A percentile compares a stretch with the other conserved stretches of the same genome.
Conservation (phyloP, 108 stramenopile species). For the Nannochloropsis gaditana region DNA sequence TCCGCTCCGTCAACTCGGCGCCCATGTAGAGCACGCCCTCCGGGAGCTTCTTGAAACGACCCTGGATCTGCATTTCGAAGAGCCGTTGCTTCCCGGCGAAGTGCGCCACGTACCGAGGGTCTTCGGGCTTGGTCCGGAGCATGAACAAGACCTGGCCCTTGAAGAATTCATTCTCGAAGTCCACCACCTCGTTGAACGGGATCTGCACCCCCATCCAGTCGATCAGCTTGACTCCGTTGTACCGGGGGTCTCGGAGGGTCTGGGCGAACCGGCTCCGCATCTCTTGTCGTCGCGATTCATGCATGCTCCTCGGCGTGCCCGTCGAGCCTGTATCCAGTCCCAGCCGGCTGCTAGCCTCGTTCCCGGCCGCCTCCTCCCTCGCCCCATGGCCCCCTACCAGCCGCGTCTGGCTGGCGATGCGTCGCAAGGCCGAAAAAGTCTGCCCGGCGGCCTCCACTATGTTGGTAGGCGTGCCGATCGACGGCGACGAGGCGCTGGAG, state of each 20-base stretch:
- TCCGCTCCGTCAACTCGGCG: slow-evolving; percentile 68
- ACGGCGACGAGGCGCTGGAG: background rate
- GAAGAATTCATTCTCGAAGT: slow-evolving; percentile 69
- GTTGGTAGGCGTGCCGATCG: background rate
- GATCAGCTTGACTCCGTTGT: slow-evolving; percentile 15
- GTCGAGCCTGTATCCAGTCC: background rate
- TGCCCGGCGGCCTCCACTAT: slow-evolving; percentile 6
- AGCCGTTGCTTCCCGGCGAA: slow-evolving; percentile 68
- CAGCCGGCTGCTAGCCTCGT: background rate
- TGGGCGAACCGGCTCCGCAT: background rate
- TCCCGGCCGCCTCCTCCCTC: background rate
- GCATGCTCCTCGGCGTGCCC: background rate
- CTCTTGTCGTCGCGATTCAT: background rate
- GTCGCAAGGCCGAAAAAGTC: background rate
- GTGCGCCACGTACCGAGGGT: slow-evolving; percentile 61
- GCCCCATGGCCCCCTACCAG: slow-evolving; percentile 4
- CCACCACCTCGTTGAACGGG: slow-evolving; percentile 29
- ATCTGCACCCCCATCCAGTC: slow-evolving; percentile 19
- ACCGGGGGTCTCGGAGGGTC: background rate
- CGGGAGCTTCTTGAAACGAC: slow-evolving; percentile 69
- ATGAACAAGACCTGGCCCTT: slow-evolving; percentile 69
- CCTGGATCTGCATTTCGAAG: slow-evolving; percentile 86
- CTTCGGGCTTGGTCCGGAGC: slow-evolving; percentile 64
- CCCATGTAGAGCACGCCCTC: slow-evolving; percentile 65
- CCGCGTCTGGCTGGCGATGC: background rate